Evolutionary conservation across 2,329 filamentous ascomycete species (phyloP).

Genomic region (Tolypocladium cylindrosporum): DNA sequence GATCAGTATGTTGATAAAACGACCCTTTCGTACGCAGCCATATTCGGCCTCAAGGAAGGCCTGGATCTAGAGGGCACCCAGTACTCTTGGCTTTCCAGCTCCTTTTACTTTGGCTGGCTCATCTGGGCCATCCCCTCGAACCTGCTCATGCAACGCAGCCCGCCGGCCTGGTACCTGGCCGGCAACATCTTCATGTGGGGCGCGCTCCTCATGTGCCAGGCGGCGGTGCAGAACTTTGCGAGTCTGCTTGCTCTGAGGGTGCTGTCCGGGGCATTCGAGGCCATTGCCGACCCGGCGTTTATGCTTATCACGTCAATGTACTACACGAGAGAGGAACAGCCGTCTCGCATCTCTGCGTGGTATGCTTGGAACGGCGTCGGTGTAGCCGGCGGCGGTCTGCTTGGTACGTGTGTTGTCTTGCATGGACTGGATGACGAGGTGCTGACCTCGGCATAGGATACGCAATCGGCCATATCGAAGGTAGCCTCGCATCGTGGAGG

Average conservation of each 20-base stretch:
- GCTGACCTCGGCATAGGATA: constrained; percentile 26
- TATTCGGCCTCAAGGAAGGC: constrained; percentile 53
- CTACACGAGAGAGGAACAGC: constrained; percentile 53
- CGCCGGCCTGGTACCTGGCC: constrained; percentile 25
- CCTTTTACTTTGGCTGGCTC: constrained; percentile 28
- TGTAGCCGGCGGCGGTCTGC: constrained; percentile 44
- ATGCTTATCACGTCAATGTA: constrained; percentile 59
- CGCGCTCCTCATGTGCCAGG: constrained; percentile 34
- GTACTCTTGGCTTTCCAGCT: constrained; percentile 35
- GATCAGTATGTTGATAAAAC: constrained; percentile 33
- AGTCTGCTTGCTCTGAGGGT: constrained; percentile 45
- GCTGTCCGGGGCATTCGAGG: constrained; percentile 55
- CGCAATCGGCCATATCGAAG: constrained; percentile 49
- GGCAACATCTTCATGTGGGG: constrained; percentile 48
- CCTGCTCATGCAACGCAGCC: constrained; percentile 20
- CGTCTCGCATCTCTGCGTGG: constrained; percentile 49
- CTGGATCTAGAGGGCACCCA: constrained; percentile 45
- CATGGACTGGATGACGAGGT: background rate
- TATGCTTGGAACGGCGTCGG: constrained; percentile 49
- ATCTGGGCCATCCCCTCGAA: constrained; percentile 23
- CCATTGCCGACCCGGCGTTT: constrained; percentile 37
- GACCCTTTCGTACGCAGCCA: constrained; percentile 51
- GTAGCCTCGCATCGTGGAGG: constrained; percentile 49
- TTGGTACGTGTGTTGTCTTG: constrained; percentile 14
- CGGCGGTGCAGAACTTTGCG: constrained; percentile 45